A percentile compares a stretch with the other conserved stretches of the same genome.
These are phyloP conservation scores for Bryum argenteum DNA, from an alignment of 225 moss, liverwort and hornwort genomes.

Conservation along the genomic window DNA sequence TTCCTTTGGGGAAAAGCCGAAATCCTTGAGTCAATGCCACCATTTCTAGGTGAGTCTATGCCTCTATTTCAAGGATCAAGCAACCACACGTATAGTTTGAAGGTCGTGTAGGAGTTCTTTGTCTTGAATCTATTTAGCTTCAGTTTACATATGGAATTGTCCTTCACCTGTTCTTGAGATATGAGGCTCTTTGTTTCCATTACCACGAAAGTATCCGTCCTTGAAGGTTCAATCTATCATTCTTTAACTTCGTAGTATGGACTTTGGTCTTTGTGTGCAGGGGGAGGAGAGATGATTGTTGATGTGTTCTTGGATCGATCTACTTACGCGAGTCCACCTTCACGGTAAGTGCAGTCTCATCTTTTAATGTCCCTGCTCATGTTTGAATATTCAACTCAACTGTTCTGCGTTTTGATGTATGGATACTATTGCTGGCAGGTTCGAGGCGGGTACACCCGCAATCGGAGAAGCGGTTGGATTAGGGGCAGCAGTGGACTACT, in stretches of 20 bases:
- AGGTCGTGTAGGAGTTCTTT: too few relatives aligned
- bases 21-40: conserved; percentile 85
- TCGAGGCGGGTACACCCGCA: conserved; percentile 96
- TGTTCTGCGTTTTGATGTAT: not conserved
- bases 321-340: conserved; percentile 84
- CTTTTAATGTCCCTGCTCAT: conserved; percentile 3
- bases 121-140: too few relatives aligned
- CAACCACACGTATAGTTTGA: too few relatives aligned
- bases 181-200: too few relatives aligned
- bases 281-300: conserved; percentile 94
- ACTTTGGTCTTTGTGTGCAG: conserved; percentile 43
- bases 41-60: conserved; percentile 64
- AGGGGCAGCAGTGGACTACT: conserved; percentile 85
- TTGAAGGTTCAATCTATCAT: not conserved
- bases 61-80: too few relatives aligned
- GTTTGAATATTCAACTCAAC: too few relatives aligned
- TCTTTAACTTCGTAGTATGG: not conserved
- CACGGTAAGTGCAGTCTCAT: conserved; percentile 52
- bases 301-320: conserved; percentile 91
- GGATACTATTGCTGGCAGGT: conserved; percentile 43
- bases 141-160: too few relatives aligned
- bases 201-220: too few relatives aligned
- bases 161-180: too few relatives aligned
- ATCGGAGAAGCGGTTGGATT: conserved; percentile 91
- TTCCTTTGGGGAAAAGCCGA: conserved; percentile 74